These are phyloP conservation scores for Hippophae tibetana DNA, from an alignment of 306 rosid species.

Conservation along the genomic window DNA sequence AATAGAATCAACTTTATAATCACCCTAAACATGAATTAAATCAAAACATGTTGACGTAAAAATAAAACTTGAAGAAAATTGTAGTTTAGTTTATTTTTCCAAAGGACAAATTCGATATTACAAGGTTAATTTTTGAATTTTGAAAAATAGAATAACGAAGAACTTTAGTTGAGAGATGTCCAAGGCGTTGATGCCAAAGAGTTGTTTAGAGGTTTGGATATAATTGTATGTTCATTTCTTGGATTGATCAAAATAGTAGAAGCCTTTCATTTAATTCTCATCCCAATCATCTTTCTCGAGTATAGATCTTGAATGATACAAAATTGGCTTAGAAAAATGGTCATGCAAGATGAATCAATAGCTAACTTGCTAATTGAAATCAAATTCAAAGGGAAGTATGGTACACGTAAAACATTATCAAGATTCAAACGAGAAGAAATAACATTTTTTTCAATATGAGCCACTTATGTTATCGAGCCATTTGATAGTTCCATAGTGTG, in stretches of 20 bases:
- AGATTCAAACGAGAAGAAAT: neutral
- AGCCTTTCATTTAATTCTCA: neutral
- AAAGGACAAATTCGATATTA: neutral
- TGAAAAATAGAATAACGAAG: neutral
- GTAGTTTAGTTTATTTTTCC: neutral
- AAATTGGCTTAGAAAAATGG: neutral
- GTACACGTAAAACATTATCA: slow-evolving; percentile 8
- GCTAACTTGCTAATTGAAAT: neutral
- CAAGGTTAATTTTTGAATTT: neutral
- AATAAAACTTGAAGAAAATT: neutral
- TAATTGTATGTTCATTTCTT: neutral
- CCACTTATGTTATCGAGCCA: neutral
- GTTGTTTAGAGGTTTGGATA: no score
- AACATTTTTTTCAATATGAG: neutral
- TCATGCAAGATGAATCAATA: neutral
- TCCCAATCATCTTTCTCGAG: slow-evolving; percentile 5
- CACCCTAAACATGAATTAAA: no score
- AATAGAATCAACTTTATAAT: no score
- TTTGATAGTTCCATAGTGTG: neutral
- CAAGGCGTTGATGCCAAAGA: slow-evolving; percentile 6
- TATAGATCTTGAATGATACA: slow-evolving; percentile 2
- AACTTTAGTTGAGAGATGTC: neutral
- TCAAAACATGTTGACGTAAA: neutral
- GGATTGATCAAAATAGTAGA: neutral
- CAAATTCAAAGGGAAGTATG: neutral